A percentile compares a stretch with the other conserved stretches of the same genome.
These are phyloP conservation scores for Iberis amara DNA, from an alignment of 441 rosid species.

Conservation along the genomic window DNA sequence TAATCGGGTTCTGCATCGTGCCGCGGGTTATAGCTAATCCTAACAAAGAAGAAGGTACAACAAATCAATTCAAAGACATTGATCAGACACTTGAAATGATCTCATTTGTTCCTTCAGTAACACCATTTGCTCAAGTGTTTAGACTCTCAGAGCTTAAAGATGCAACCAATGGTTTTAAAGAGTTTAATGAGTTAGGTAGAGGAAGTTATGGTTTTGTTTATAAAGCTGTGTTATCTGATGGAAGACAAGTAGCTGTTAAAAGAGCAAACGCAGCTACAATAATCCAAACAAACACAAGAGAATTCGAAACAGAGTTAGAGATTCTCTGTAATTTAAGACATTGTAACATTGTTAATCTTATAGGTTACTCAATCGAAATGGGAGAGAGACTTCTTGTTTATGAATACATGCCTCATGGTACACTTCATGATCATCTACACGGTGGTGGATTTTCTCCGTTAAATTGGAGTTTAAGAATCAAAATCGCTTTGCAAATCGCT, in stretches of 20 bases:
- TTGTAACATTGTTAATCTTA: slow-evolving; percentile 53
- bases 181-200: slow-evolving; percentile 84
- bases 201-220: slow-evolving; percentile 92
- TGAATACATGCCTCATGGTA: slow-evolving; percentile 63
- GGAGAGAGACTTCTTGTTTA: slow-evolving; percentile 64
- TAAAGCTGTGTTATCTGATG: slow-evolving; percentile 67
- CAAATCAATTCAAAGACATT: slow-evolving; percentile 41
- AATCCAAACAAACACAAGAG: slow-evolving; percentile 69
- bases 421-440: slow-evolving; percentile 59
- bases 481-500: slow-evolving; percentile 50
- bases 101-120: slow-evolving; percentile 34
- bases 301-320: slow-evolving; percentile 72
- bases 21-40: slow-evolving; percentile 33
- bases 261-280: slow-evolving; percentile 92
- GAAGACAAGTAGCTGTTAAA: slow-evolving; percentile 79
- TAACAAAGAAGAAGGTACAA: slow-evolving; percentile 37
- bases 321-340: slow-evolving; percentile 63
- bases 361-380: slow-evolving; percentile 65
- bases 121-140: slow-evolving; percentile 64
- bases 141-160: slow-evolving; percentile 82
- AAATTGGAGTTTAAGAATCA: slow-evolving; percentile 48
- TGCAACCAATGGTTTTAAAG: slow-evolving; percentile 86
- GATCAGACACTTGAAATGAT: slow-evolving; percentile 37
- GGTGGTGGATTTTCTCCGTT: slow-evolving; percentile 64
- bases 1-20: slow-evolving; percentile 44